These are phyloP conservation scores for Jaenimonas drosophilae DNA, from an alignment of 208 protist species.

Conservation along the genomic window DNA sequence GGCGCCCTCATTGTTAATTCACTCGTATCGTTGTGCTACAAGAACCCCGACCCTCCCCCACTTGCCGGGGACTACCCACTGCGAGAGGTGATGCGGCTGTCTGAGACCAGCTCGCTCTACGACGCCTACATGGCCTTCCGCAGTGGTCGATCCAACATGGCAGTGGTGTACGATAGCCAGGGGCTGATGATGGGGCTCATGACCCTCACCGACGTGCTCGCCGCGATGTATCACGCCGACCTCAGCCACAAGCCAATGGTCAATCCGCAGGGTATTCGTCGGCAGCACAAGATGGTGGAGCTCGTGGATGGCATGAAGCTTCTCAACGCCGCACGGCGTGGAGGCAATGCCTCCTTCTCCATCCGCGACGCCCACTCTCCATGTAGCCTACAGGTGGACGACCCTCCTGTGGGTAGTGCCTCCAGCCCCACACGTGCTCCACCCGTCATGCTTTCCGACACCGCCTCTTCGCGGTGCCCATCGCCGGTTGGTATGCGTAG, in stretches of 20 bases:
- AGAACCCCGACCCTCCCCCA: slow-evolving; percentile 29
- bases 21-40: slow-evolving; percentile 60
- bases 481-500: no score
- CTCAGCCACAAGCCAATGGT: slow-evolving; percentile 5
- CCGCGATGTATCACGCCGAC: slow-evolving; percentile 35
- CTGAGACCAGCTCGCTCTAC: slow-evolving; percentile 38
- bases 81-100: slow-evolving; percentile 46
- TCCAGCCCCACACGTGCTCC: no score
- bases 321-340: slow-evolving; percentile 18
- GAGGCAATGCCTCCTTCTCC: not conserved
- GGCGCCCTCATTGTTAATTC: slow-evolving; percentile 81
- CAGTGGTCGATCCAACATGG: slow-evolving; percentile 43
- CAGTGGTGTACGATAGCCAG: slow-evolving; percentile 37
- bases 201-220: slow-evolving; percentile 57
- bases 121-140: slow-evolving; percentile 59
- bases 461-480: no score
- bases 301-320: slow-evolving; percentile 31
- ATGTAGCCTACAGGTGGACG: no score
- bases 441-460: no score
- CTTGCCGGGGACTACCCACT: slow-evolving; percentile 60
- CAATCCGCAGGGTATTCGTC: slow-evolving; percentile 11
- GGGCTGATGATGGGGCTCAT: slow-evolving; percentile 47
- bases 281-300: slow-evolving; percentile 33
- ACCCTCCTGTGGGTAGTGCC: no score
- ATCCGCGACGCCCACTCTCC: no score